Evolutionary conservation across 495 filamentous ascomycete genomes (phyloP), one percentile per base, ranked within the genome.

Genomic region (Penicillium goetzii): DNA sequence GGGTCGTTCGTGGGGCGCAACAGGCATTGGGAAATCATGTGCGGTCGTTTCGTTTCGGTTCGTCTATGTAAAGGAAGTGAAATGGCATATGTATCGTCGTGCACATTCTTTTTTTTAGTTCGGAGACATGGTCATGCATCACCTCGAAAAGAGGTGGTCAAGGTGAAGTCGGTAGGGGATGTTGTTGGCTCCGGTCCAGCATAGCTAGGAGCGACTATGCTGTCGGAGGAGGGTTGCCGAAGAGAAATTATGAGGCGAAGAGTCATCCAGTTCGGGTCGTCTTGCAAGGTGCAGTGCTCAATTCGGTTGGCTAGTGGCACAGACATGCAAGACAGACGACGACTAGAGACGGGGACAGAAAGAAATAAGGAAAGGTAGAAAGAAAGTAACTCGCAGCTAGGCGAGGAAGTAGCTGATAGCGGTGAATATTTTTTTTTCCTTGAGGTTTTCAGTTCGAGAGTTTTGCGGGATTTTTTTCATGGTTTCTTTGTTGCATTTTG

Each of bases 31-130:
- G 61, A 63, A 60, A 56, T 69, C 68, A 71, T 68, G 65, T 56
- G 70, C 68, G 55, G 66, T 73, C 68, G 58, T 67, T 69, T 73
- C 71, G 65, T 73, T 63, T 69, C 66, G 62, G 71, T 67, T 73
- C 69, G 66, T 73, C 71, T 72, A 72, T 73, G 65, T 34, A 58
- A 59, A 19, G 17, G 34, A 30, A n/a, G 58, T 50, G 57, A 51
- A 51, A 53, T 65, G 52, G 70, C 68, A 61, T 72, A 62, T 73
- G 63, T 68, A 72, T 72, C 66, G 56, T 66, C 33, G 59, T 61
- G 70, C 67, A 66, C 65, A 67, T 69, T 70, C 63, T 67, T 69
- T 67, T 68, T 50, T n/a, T 33, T 64, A 58, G 59, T 33, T 41
- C 7, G 30, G 67, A 56, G 62, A 45, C 50, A 32, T 52, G 51